Evolutionary conservation across 2,329 filamentous ascomycete genomes (phyloP).

Genomic region (Diaporthe nobilis): DNA sequence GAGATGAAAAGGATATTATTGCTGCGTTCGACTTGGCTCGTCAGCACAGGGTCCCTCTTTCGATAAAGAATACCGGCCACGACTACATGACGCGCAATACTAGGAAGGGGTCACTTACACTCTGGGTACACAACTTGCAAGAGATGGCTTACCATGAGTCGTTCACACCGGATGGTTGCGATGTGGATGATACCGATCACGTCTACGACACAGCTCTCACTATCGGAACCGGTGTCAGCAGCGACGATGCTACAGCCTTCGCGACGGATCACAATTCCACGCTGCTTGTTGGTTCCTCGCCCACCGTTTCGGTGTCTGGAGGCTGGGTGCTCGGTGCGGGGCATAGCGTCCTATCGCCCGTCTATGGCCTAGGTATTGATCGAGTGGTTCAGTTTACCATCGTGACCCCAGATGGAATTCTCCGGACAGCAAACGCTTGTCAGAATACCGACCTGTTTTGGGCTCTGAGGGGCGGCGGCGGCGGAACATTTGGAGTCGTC

Average conservation of each 20-base stretch:
- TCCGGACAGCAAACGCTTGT: constrained; percentile 55
- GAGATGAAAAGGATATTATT: constrained; percentile 42
- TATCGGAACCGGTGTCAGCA: constrained; percentile 49
- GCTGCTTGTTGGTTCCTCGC: constrained; percentile 46
- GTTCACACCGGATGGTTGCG: constrained; percentile 46
- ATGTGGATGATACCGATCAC: constrained; percentile 35
- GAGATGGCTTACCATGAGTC: constrained; percentile 43
- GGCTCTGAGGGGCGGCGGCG: constrained; percentile 61
- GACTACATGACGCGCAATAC: constrained; percentile 52
- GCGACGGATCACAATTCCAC: constrained; percentile 47
- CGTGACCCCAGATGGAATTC: constrained; percentile 59
- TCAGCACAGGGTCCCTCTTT: constrained; percentile 46
- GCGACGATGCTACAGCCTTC: constrained; percentile 47
- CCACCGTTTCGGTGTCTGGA: constrained; percentile 12
- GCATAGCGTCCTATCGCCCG: constrained; percentile 11
- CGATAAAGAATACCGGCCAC: constrained; percentile 53
- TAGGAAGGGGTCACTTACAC: constrained; percentile 47
- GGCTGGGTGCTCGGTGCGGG: constrained; percentile 22
- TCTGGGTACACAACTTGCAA: constrained; percentile 50
- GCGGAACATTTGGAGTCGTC: constrained; percentile 36
- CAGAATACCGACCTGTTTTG: constrained; percentile 63
- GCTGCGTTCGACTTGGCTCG: constrained; percentile 45
- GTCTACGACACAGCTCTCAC: constrained; percentile 45
- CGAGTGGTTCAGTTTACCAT: constrained; percentile 53
- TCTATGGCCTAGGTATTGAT: constrained; percentile 16